Evolutionary conservation across 2,329 filamentous ascomycete species (phyloP).

Genomic region (Anisogramma anomala): DNA sequence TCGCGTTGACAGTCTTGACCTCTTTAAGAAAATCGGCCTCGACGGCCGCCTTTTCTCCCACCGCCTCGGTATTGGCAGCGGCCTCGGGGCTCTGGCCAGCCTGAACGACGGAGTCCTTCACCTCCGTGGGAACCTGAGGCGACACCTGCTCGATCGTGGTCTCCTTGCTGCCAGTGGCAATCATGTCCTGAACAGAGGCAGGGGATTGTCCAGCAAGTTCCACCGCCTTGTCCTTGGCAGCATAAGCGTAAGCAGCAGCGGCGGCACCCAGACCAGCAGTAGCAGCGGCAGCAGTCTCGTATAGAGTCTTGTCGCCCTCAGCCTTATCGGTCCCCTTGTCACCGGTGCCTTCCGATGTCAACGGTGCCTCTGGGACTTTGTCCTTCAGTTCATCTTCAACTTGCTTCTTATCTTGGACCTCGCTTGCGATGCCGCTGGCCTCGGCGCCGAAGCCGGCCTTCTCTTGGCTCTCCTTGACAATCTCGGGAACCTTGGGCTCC

Average conservation of each 20-base stretch:
- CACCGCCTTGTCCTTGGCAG: conserved; percentile 24
- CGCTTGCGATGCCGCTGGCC: conserved; percentile 52
- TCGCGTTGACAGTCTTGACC: conserved; percentile 33
- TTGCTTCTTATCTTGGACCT: conserved; percentile 59
- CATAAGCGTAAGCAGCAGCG: conserved; percentile 16
- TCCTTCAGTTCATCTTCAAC: conserved; percentile 60
- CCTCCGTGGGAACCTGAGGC: conserved; percentile 41
- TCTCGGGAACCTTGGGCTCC: conserved; percentile 41
- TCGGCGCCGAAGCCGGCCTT: conserved; percentile 54
- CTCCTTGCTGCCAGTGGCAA: conserved; percentile 29
- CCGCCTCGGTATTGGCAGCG: conserved; percentile 53
- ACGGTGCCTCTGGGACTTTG: conserved; percentile 50
- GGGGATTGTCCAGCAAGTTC: conserved; percentile 37
- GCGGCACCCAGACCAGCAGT: conserved; percentile 25
- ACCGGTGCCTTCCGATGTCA: conserved; percentile 44
- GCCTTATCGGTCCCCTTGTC: conserved; percentile 42
- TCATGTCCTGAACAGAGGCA: conserved; percentile 37
- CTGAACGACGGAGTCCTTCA: conserved; percentile 45
- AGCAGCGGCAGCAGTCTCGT: conserved; percentile 27
- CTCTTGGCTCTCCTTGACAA: conserved; percentile 62
- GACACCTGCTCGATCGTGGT: conserved; percentile 33
- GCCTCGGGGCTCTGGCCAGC: conserved; percentile 59
- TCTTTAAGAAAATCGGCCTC: conserved; percentile 64
- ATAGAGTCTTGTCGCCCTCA: conserved; percentile 31
- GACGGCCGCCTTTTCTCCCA: conserved; percentile 62